Base-by-base conservation (phyloP, 805 yeast genomes). In the Ogataea polymorpha region DNA sequence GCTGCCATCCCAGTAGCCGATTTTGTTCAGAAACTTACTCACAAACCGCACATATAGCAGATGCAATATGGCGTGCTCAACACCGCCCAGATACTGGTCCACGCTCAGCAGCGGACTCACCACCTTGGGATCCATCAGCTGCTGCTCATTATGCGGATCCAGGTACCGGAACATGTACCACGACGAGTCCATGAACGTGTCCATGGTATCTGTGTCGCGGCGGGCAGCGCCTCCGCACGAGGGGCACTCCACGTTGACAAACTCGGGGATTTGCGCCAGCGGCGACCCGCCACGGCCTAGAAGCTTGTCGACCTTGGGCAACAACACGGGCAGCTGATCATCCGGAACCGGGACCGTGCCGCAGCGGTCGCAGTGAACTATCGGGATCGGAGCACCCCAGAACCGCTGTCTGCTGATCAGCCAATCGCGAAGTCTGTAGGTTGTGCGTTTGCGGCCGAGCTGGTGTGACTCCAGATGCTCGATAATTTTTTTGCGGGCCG, bases 361-460 rank as follows among this genome's bases (percentile, higher is more conserved):
- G 70, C 99, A 93, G 2, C 62, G 49, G 6, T 72, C 74, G 66
- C 99, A 93, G 56, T 93, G 93, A 20, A 93, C 72, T 14, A 93
- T 88, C 5, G 99, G 99, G 40, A 93, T 93, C 2, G 99, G 99
- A 0, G 97, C 93, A 18, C 99, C 99, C 99, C 99, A 93, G 62
- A 85, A 91, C 45, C 99, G 68, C 62, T 93, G 99, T 57, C 99
- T 77, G 55, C 95, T 83, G 34, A 93, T 84, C 20, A 93, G 72
- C 99, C 99, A 93, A 58, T 93, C 99, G 51, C 97, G 74, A 21
- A 93, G 66, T 49, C 81, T 75, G 54, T 72, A 82, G 48, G 80
- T 80, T 0, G 73, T 70, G 4, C 75, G 67, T 3, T 51, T 43
- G 1, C 62, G 49, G 0, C 91, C 96, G 2, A 61, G 28, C 0